Evolutionary conservation across 257 asterid genomes (phyloP).

Genomic region (Nicotiana benthamiana): DNA sequence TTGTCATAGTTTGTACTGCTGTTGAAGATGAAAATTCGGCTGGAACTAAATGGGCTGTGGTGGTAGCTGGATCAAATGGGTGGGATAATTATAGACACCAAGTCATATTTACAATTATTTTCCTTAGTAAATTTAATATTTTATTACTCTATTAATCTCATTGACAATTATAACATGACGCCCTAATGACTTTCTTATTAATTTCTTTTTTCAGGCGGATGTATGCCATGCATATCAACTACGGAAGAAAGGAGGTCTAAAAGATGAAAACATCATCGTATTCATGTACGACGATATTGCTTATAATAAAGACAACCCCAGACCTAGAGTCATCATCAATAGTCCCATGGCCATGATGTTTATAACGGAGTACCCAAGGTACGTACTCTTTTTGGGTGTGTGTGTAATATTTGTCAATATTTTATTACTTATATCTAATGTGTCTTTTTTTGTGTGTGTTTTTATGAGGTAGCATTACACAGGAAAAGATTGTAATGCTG

Average conservation of each 20-base stretch:
- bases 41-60: slow-evolving; percentile 89
- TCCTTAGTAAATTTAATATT: background rate
- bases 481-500: slow-evolving; percentile 52
- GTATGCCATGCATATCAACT: slow-evolving; percentile 94
- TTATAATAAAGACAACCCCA: slow-evolving; percentile 51
- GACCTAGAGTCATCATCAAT: slow-evolving; percentile 79
- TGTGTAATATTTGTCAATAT: background rate
- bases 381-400: background rate
- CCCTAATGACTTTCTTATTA: background rate
- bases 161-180: no score
- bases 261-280: slow-evolving; percentile 74
- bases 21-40: slow-evolving; percentile 39
- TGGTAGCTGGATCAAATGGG: slow-evolving; percentile 74
- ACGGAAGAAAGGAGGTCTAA: slow-evolving; percentile 64
- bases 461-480: slow-evolving; percentile 60
- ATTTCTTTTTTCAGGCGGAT: slow-evolving; percentile 47
- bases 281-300: slow-evolving; percentile 93
- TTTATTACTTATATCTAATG: background rate
- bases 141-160: background rate
- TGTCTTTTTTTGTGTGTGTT: slow-evolving; percentile 12
- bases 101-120: slow-evolving; percentile 27
- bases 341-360: slow-evolving; percentile 63
- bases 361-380: slow-evolving; percentile 93
- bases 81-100: slow-evolving; percentile 94
- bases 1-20: slow-evolving; percentile 28